Percentiles rank a stretch among this genome's conserved stretches.
These are phyloP conservation scores for Chloropicon primus DNA, from an alignment of 139 green algal genomes.

Conservation along the genomic window DNA sequence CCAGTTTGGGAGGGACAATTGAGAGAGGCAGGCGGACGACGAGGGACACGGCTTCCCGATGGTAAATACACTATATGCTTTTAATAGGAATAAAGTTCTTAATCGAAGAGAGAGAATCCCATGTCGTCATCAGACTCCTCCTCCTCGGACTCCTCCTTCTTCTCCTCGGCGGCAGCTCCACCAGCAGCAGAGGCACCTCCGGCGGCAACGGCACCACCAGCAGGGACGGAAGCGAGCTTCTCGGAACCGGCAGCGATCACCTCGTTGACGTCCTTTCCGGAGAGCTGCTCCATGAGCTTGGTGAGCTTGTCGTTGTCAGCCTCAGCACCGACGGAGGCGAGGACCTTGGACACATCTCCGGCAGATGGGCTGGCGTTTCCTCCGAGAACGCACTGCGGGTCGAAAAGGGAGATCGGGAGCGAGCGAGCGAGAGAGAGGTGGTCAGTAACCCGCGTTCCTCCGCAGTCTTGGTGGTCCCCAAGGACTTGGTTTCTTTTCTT, in stretches of 20 bases:
- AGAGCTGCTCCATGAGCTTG: constrained; percentile 4
- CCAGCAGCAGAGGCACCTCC: not conserved
- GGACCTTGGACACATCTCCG: not conserved
- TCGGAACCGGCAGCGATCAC: not conserved
- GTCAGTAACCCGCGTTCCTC: too few species aligned
- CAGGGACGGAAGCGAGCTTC: constrained; percentile 5
- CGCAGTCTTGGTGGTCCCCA: too few species aligned
- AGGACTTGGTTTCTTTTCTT: too few species aligned
- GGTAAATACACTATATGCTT: not conserved
- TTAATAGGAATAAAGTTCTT: not conserved
- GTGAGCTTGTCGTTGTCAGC: not conserved
- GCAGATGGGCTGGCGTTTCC: not conserved
- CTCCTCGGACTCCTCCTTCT: constrained; percentile 5
- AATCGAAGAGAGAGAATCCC: constrained; percentile 6
- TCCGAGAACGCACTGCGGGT: not conserved
- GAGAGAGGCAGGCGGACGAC: too few species aligned
- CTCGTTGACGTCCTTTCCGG: constrained; percentile 1
- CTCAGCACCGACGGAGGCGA: not conserved
- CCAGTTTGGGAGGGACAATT: too few species aligned
- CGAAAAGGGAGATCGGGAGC: not conserved
- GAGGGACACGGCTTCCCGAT: too few species aligned
- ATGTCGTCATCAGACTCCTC: constrained; percentile 1
- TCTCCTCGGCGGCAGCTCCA: not conserved
- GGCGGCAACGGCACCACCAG: not conserved
- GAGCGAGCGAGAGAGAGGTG: too few species aligned